These are phyloP conservation scores for Salmacisia buchloeana DNA, from an alignment of 1,284 basidiomycete species.

Conservation along the genomic window DNA sequence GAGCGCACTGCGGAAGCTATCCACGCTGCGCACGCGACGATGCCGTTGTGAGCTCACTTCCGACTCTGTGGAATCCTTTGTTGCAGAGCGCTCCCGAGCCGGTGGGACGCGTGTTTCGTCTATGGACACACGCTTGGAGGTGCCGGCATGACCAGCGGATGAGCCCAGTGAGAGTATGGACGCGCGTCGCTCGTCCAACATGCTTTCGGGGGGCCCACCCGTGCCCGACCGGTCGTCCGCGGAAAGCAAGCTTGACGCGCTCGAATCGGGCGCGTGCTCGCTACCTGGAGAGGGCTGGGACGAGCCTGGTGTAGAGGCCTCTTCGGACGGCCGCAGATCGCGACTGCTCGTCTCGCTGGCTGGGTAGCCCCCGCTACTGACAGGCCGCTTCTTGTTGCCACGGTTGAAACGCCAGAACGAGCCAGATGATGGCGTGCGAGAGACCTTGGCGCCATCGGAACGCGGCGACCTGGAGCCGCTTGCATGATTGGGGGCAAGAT, in stretches of 20 bases:
- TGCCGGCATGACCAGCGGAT: no score
- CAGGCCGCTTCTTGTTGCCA: not conserved
- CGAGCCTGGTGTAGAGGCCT: no score
- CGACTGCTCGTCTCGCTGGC: not conserved
- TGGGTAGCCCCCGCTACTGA: not conserved
- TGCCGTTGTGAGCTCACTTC: no score
- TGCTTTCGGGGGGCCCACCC: not conserved
- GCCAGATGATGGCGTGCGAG: not conserved
- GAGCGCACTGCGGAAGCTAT: not conserved
- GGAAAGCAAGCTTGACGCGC: not conserved
- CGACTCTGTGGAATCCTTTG: no score
- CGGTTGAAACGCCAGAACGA: constrained; percentile 2
- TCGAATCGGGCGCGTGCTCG: not conserved
- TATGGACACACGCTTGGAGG: no score
- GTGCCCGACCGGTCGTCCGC: not conserved
- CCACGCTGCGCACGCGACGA: not conserved
- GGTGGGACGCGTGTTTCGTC: no score
- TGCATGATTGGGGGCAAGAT: no score
- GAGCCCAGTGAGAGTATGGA: no score
- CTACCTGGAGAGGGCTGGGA: not conserved
- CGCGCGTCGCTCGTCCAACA: not conserved
- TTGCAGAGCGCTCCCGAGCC: no score
- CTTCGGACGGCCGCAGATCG: not conserved
- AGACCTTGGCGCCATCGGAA: no score
- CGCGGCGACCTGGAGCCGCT: no score